phyloP scores from a whole-genome alignment of 495 filamentous ascomycete genomes.

The Darksidea phi region DNA sequence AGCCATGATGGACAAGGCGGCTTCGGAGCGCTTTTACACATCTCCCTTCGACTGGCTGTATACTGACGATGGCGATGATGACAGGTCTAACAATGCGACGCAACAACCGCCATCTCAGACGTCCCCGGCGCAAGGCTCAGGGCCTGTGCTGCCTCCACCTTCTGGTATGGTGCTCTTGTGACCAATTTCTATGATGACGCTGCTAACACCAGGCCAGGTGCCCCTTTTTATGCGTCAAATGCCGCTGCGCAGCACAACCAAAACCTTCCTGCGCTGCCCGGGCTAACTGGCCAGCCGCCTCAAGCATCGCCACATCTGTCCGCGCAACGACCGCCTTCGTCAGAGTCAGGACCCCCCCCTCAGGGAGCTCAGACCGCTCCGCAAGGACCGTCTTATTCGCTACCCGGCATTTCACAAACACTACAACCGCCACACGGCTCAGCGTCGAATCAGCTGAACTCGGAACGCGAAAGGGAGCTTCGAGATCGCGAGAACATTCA shows the following conservation, averaged over 20 bases:
- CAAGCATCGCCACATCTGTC: slow-evolving; percentile 34
- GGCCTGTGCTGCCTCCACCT: slow-evolving; percentile 36
- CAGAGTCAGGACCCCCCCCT: slow-evolving; percentile 24
- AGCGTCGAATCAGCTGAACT: slow-evolving; percentile 11
- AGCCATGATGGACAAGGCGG: slow-evolving; percentile 7
- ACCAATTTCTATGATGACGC: not conserved
- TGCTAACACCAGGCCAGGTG: slow-evolving; percentile 2
- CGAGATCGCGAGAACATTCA: slow-evolving; percentile 31
- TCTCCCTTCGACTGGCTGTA: slow-evolving; percentile 7
- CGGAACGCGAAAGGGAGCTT: slow-evolving; percentile 31
- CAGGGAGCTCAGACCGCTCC: slow-evolving; percentile 13
- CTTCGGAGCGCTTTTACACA: not conserved
- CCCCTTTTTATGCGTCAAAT: slow-evolving; percentile 33
- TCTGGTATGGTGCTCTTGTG: slow-evolving; percentile 19
- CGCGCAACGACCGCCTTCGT: slow-evolving; percentile 31
- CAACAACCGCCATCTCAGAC: slow-evolving; percentile 33
- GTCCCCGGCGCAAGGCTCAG: slow-evolving; percentile 29
- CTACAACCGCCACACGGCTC: slow-evolving; percentile 26
- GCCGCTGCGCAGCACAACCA: slow-evolving; percentile 28
- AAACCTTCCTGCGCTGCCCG: slow-evolving; percentile 33
- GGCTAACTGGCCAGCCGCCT: slow-evolving; percentile 24
- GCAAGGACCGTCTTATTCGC: slow-evolving; percentile 26
- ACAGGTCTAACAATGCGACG: slow-evolving; percentile 24
- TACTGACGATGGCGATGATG: slow-evolving; percentile 10
- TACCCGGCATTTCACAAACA: slow-evolving; percentile 35